Base-by-base conservation (phyloP, 2,329 filamentous ascomycete genomes). In the Bipolaris bicolor region DNA sequence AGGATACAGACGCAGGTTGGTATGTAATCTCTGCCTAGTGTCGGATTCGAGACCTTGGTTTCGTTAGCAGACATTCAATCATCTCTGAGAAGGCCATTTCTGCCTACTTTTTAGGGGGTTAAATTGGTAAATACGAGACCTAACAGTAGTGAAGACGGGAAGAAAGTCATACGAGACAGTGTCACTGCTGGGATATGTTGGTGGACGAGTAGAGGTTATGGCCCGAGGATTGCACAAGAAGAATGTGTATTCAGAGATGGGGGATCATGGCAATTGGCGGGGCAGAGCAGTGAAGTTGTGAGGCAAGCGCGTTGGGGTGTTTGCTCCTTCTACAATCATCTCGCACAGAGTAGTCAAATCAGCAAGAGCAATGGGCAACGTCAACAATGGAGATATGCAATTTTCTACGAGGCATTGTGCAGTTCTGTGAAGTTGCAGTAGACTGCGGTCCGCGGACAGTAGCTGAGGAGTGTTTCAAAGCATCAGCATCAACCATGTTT, bases 91-190 rank as follows among this genome's bases (percentile, higher is more conserved):
- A 60, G 45, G 66, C 63, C 66, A 73, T 66, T 49, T 64, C 63
- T 68, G 61, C 65, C 64, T 67, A 70, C 66, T 62, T 62, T 62
- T 64, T 61, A 61, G 65, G 53, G 7, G 16, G 49, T 52, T 53
- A 56, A 41, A 63, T 22, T 45, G 46, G 22, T 55, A 41, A 44
- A 70, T 72, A 69, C 59, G 67, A 66, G 68, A 70, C 69, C 61
- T 60, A 65, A 67, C 72, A 65, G 63, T 75, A 67, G 62, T 70
- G 71, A 62, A 69, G 68, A 63, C 68, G 72, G 71, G 61, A 67
- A 55, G 58, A 74, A 75, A 73, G 71, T 70, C 72, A 74, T 75
- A 68, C 71, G 69, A 68, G 68, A 73, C 72, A 72, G 74, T 72
- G 64, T 70, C 67, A 63, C 76, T 76, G 73, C 69, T 75, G 62